These are phyloP conservation scores for Chrysosporium queenslandicum DNA, from an alignment of 2,329 filamentous ascomycete genomes.

Conservation along the genomic window DNA sequence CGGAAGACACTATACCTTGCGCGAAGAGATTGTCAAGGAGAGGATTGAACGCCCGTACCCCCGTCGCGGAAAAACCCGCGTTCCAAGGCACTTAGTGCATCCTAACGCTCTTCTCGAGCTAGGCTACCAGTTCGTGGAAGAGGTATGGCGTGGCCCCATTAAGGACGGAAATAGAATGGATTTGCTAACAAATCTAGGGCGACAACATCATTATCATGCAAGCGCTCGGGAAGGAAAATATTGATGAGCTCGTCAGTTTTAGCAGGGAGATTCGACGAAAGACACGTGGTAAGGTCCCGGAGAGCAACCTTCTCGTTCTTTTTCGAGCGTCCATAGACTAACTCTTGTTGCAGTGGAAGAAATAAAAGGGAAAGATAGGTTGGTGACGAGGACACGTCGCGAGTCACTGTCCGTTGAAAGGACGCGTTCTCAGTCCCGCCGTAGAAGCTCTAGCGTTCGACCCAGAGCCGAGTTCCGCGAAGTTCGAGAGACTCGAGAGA, in stretches of 20 bases:
- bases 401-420: slow-evolving; percentile 28
- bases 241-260: slow-evolving; percentile 66
- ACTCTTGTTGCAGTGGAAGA: slow-evolving; percentile 12
- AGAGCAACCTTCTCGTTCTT: neutral
- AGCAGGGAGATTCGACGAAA: slow-evolving; percentile 52
- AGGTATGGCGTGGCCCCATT: slow-evolving; percentile 46
- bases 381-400: slow-evolving; percentile 20
- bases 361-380: slow-evolving; percentile 14
- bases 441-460: slow-evolving; percentile 21
- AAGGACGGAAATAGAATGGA: neutral
- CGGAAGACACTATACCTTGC: slow-evolving; percentile 18
- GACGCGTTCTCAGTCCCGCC: slow-evolving; percentile 22
- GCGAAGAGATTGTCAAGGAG: slow-evolving; percentile 25
- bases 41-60: slow-evolving; percentile 47
- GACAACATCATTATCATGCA: slow-evolving; percentile 71
- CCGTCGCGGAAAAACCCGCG: slow-evolving; percentile 80
- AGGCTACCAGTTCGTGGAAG: slow-evolving; percentile 76
- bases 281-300: neutral
- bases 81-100: slow-evolving; percentile 70
- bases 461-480: slow-evolving; percentile 23
- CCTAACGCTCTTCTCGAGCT: slow-evolving; percentile 72
- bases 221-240: slow-evolving; percentile 79
- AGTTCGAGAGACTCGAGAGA: slow-evolving; percentile 22
- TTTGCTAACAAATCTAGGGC: slow-evolving; percentile 48
- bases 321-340: neutral